Evolutionary conservation across 768 basidiomycete genomes (phyloP).

Genomic region (Boletus eberwhitei): DNA sequence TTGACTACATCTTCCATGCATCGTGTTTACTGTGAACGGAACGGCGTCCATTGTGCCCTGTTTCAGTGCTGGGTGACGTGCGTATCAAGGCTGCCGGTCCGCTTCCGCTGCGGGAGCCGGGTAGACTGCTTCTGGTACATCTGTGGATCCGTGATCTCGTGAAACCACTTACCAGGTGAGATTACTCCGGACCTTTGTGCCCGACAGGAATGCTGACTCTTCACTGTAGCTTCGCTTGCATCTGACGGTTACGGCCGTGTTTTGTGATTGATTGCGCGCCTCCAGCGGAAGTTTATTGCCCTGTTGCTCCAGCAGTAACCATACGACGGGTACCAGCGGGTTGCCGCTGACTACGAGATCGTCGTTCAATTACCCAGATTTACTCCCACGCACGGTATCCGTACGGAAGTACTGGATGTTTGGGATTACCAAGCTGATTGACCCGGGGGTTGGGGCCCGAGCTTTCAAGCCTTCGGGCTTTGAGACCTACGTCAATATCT

Average conservation of each 20-base stretch:
- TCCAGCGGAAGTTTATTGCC: constrained; percentile 2
- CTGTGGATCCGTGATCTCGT: background rate
- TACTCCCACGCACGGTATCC: background rate
- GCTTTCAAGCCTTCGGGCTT: too few relatives aligned
- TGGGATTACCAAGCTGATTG: too few relatives aligned
- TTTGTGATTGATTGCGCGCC: background rate
- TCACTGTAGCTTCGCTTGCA: background rate
- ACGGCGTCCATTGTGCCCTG: background rate
- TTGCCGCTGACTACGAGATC: constrained; percentile 6
- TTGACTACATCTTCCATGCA: constrained; percentile 3
- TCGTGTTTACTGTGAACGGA: background rate
- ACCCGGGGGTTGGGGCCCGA: too few relatives aligned
- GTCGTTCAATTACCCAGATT: background rate
- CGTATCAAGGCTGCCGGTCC: background rate
- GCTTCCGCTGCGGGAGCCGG: background rate
- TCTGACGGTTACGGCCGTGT: background rate
- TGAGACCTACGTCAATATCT: too few relatives aligned
- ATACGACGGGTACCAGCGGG: background rate
- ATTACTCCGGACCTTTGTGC: background rate
- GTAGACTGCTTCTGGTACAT: background rate
- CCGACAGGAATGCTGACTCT: background rate
- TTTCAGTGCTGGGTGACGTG: background rate
- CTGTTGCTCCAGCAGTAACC: constrained; percentile 1
- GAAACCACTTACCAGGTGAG: background rate
- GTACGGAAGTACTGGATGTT: too few relatives aligned